Evolutionary conservation across 1,284 basidiomycete species (phyloP), one percentile per base, ranked within the genome.

Genomic region (Leccinum griseonigrum): DNA sequence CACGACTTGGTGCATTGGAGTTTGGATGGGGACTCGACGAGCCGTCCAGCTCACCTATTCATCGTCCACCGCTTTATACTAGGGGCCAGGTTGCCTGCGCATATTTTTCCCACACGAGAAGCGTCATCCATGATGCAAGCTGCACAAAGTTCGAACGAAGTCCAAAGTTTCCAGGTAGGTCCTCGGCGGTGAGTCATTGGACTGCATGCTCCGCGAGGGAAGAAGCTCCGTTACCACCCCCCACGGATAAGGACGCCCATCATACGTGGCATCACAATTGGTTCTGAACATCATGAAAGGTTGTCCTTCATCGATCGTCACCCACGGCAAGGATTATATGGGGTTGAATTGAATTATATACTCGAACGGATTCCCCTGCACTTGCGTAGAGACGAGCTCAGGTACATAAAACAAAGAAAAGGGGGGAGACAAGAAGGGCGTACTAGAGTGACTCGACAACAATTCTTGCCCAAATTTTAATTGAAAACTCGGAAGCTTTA

Each of bases 1-100:
- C 54, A 28, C 13, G 43, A 18, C 18, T 46, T 46, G 43, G n/a
- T 43, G 40, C 50, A 51, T 51, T 51, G 40, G 40, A 8, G 13
- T 43, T 13, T 34, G 40, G 53, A 53, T 32, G 14, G 22, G 34
- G 29, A 11, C 11, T 16, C 46, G 32, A 22, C 9, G 7, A 32
- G 28, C 29, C 26, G 29, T 50, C 32, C 40, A 29, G 26, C 31
- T 36, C 13, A 7, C 29, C 38, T 71, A 70, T 70, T 69, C 67
- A 71, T 64, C 52, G 3, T 22, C 36, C 36, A 1, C 14, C 36
- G 14, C 1, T 38, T 38, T 34, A 1, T 34, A 34, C 22, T 22
- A 22, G 22, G 22, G 13, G 34, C 34, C 34, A 22, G 43, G 43
- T 10, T 46, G 43, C 18, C 5, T 46, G 43, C 18, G 18, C 5